Percentiles rank a stretch among this genome's conserved stretches.
phyloP scores from a whole-genome alignment of 2,329 filamentous ascomycete genomes.

The Cladosporium sp. region DNA sequence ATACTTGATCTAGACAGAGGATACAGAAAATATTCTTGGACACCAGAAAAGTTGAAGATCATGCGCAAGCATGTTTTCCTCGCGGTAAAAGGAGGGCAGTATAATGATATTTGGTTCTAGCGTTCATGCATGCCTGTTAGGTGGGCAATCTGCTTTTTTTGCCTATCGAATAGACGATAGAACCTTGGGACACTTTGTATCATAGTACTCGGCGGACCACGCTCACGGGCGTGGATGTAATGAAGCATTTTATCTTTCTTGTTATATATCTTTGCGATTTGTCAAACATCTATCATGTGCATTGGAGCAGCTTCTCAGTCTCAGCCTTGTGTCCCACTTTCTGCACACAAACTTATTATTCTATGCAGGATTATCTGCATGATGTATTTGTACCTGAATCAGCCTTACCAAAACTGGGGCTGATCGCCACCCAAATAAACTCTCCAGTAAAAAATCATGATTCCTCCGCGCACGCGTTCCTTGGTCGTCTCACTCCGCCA shows the following conservation, averaged over 20 bases:
- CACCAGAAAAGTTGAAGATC: constrained; percentile 2
- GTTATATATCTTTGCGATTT: not conserved
- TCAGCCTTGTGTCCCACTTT: not conserved
- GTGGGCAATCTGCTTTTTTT: constrained; percentile 12
- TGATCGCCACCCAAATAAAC: constrained; percentile 4
- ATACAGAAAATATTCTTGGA: constrained; percentile 13
- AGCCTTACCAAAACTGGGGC: constrained; percentile 5
- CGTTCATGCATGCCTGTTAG: constrained; percentile 21
- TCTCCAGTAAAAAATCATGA: not conserved
- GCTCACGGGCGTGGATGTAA: constrained; percentile 22
- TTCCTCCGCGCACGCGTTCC: not conserved
- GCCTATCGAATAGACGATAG: constrained; percentile 21
- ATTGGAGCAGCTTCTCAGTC: not conserved
- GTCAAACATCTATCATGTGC: not conserved
- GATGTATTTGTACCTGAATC: constrained; percentile 7
- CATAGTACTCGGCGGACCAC: constrained; percentile 20
- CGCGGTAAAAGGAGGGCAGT: not conserved
- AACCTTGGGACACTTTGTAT: constrained; percentile 21
- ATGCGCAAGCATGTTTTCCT: constrained; percentile 8
- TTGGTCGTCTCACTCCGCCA: not conserved
- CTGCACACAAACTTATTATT: not conserved
- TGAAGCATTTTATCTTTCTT: constrained; percentile 20
- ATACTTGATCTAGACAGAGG: not conserved
- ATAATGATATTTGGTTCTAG: constrained; percentile 20
- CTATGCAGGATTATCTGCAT: not conserved